Conservation (phyloP, 2,329 filamentous ascomycete genomes). For the Chaetomium strumarium region DNA sequence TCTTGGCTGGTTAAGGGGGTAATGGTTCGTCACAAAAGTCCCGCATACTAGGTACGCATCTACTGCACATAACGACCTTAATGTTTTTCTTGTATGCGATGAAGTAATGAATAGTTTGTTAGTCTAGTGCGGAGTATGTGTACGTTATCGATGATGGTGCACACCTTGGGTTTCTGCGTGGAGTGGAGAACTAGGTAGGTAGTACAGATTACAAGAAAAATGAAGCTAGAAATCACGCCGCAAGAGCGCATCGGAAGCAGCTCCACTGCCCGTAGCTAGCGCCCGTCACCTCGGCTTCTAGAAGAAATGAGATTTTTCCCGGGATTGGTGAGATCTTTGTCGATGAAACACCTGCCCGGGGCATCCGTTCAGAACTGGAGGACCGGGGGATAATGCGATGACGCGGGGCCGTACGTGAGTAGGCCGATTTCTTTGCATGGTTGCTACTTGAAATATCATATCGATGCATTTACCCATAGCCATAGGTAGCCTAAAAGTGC, state of each 20-base stretch:
- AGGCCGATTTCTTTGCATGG: neutral
- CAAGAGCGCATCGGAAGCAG: no score
- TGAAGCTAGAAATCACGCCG: no score
- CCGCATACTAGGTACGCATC: no score
- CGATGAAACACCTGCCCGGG: slow-evolving; percentile 8
- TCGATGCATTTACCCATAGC: slow-evolving; percentile 3
- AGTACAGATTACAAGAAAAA: no score
- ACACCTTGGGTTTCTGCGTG: no score
- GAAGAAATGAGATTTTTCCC: neutral
- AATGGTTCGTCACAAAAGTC: no score
- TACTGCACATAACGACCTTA: no score
- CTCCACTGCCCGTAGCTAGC: no score
- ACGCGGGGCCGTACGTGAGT: neutral
- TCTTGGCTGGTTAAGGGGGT: neutral
- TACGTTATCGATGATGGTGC: no score
- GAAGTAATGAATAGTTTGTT: neutral
- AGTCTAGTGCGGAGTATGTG: no score
- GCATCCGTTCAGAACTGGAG: neutral
- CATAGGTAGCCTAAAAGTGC: neutral
- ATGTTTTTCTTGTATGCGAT: slow-evolving; percentile 1
- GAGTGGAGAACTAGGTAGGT: no score
- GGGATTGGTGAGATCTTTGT: neutral
- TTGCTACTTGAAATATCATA: neutral
- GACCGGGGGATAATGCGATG: neutral
- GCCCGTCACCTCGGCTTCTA: neutral